phyloP scores from a whole-genome alignment of 768 basidiomycete genomes.

The Boletus tomentosulus region DNA sequence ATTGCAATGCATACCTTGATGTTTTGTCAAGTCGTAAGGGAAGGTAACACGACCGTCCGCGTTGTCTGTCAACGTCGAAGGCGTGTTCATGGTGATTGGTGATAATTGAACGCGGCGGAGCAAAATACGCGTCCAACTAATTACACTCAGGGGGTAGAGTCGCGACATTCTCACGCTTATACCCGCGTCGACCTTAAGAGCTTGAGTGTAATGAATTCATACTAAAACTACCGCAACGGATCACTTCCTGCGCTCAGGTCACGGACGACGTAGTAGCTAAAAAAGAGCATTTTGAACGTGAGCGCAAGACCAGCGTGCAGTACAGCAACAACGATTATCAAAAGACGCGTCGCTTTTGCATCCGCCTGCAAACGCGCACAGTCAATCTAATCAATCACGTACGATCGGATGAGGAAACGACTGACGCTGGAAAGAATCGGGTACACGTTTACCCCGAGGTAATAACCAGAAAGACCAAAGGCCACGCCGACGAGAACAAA shows the following conservation, averaged over 20 bases:
- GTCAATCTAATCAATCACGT: slow-evolving; percentile 2
- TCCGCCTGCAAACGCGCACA: slow-evolving; percentile 54
- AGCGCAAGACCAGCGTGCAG: slow-evolving; percentile 81
- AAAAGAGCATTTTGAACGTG: slow-evolving; percentile 73
- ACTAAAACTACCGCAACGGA: slow-evolving; percentile 16
- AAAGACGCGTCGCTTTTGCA: slow-evolving; percentile 77
- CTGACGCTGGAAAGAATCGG: slow-evolving; percentile 82
- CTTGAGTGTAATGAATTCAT: background rate
- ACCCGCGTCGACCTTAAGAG: no score
- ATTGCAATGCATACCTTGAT: slow-evolving; percentile 3
- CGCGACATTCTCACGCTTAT: background rate
- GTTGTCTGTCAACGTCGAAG: slow-evolving; percentile 1
- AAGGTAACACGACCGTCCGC: background rate
- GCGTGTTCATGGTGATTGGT: slow-evolving; percentile 10
- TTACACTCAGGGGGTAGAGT: no score
- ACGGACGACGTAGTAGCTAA: slow-evolving; percentile 50
- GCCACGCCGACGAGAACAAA: slow-evolving; percentile 76
- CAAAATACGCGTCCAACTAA: background rate
- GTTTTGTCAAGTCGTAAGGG: background rate
- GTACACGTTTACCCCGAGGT: slow-evolving; percentile 81
- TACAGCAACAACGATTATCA: slow-evolving; percentile 70
- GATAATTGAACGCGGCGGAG: background rate
- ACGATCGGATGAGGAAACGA: slow-evolving; percentile 9
- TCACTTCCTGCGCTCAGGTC: slow-evolving; percentile 32
- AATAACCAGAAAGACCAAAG: slow-evolving; percentile 81